Conservation (phyloP, 2,329 filamentous ascomycete genomes). For the Tolypocladium sp. region DNA sequence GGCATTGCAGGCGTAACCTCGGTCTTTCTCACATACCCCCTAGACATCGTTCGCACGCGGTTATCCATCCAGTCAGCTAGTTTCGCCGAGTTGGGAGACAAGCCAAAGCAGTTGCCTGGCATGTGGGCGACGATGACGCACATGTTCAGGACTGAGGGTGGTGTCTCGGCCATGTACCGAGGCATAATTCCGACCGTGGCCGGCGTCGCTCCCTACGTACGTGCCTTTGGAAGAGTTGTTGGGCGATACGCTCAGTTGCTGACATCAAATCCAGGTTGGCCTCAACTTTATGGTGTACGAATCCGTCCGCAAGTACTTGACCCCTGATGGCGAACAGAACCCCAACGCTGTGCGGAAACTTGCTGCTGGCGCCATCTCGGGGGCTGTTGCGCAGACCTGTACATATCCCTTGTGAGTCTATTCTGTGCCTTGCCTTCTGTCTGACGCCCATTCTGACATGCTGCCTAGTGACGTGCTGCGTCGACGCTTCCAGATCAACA, state of each 20-base stretch:
- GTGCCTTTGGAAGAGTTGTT: conserved; percentile 7
- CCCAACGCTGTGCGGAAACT: conserved; percentile 75
- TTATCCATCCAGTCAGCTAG: conserved; percentile 98
- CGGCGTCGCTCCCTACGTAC: conserved; percentile 87
- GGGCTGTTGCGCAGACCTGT: conserved; percentile 91
- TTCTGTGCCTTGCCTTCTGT: neutral
- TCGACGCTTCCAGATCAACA: conserved; percentile 95
- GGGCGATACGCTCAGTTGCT: conserved; percentile 4
- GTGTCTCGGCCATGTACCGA: conserved; percentile 76
- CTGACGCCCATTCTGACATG: conserved; percentile 8
- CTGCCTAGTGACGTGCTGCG: conserved; percentile 71
- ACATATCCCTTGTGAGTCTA: conserved; percentile 88
- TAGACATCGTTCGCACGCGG: conserved; percentile 93
- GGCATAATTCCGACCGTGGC: conserved; percentile 91
- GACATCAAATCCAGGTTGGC: conserved; percentile 55
- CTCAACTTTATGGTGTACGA: conserved; percentile 99
- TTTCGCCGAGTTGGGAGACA: conserved; percentile 64
- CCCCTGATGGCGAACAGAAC: conserved; percentile 78
- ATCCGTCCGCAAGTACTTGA: conserved; percentile 72
- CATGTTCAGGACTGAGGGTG: conserved; percentile 92
- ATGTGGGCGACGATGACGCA: conserved; percentile 78
- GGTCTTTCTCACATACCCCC: conserved; percentile 87
- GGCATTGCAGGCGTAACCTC: conserved; percentile 91
- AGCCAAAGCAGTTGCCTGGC: conserved; percentile 64
- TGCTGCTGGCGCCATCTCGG: conserved; percentile 84